A percentile compares a stretch with the other conserved stretches of the same genome.
phyloP scores from a whole-genome alignment of 495 filamentous ascomycete genomes.

The Opeltia flavorubescens region DNA sequence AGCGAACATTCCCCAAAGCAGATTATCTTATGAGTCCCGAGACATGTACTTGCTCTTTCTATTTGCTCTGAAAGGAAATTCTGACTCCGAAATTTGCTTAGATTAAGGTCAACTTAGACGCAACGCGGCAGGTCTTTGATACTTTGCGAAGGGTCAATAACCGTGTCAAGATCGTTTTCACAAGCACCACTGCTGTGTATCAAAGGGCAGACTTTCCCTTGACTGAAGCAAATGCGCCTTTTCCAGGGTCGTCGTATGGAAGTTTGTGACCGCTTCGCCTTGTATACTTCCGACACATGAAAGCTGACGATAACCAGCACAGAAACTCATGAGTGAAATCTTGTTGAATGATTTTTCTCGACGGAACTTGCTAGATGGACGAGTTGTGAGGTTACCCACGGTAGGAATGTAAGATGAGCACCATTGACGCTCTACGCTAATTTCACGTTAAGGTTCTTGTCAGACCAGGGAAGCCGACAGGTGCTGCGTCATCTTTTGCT shows the following conservation, averaged over 20 bases:
- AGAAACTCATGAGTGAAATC: slow-evolving; percentile 65
- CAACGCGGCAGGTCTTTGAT: slow-evolving; percentile 50
- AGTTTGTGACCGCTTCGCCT: no score
- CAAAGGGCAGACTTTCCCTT: slow-evolving; percentile 31
- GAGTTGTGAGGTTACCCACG: slow-evolving; percentile 57
- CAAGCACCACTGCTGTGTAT: slow-evolving; percentile 48
- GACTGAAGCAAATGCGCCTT: slow-evolving; percentile 44
- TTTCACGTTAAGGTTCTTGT: slow-evolving; percentile 29
- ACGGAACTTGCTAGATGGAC: slow-evolving; percentile 51
- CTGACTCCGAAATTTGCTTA: no score
- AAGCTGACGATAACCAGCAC: no score
- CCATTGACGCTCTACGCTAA: not conserved
- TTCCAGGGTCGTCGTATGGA: slow-evolving; percentile 60
- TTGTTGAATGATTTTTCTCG: slow-evolving; percentile 66
- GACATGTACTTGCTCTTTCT: no score
- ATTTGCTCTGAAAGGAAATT: no score
- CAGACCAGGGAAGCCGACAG: slow-evolving; percentile 57
- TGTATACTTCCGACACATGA: no score
- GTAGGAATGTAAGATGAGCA: slow-evolving; percentile 21
- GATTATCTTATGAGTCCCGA: no score
- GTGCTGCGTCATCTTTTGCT: slow-evolving; percentile 61
- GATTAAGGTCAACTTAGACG: slow-evolving; percentile 61
- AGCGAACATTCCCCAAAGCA: no score
- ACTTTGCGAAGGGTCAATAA: slow-evolving; percentile 40
- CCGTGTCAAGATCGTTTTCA: slow-evolving; percentile 47